A percentile compares a stretch with the other conserved stretches of the same genome.
Conservation (phyloP, 2,329 filamentous ascomycete genomes). For the Aureobasidium leucospermi region DNA sequence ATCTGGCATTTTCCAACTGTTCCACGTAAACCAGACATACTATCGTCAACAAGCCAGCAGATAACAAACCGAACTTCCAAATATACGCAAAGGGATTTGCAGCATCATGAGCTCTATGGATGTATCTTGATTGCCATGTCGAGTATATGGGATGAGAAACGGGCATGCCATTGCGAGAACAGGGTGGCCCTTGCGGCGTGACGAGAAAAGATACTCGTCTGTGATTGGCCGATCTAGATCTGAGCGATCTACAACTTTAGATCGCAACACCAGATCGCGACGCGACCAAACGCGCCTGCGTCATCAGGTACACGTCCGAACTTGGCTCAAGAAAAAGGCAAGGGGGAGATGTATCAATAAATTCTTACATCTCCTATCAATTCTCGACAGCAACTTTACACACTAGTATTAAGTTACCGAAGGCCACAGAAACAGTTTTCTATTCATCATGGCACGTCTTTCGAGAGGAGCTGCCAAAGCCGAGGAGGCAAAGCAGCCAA, state of each 20-base stretch:
- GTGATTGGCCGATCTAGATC: not conserved
- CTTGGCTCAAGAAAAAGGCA: not conserved
- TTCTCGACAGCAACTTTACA: not conserved
- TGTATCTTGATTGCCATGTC: too few species aligned
- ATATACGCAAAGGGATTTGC: too few species aligned
- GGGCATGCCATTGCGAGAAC: too few species aligned
- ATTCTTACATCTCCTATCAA: not conserved
- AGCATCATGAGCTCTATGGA: too few species aligned
- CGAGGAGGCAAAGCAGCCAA: slow-evolving; percentile 26
- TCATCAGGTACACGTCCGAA: not conserved
- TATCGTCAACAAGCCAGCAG: too few species aligned
- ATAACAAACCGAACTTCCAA: too few species aligned
- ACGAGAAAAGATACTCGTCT: not conserved
- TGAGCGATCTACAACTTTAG: not conserved
- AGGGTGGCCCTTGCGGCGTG: too few species aligned
- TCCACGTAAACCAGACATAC: too few species aligned
- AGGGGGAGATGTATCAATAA: not conserved
- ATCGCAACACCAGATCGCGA: not conserved
- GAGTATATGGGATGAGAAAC: too few species aligned
- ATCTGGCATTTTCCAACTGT: too few species aligned
- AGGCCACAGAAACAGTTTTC: too few species aligned
- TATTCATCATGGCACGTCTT: not conserved
- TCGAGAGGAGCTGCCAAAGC: slow-evolving; percentile 9
- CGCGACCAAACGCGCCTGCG: not conserved
- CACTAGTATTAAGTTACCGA: too few species aligned